Percentiles rank a stretch among this genome's conserved stretches.
Conservation (phyloP, 2,329 filamentous ascomycete genomes). For the Exophiala sideris region DNA sequence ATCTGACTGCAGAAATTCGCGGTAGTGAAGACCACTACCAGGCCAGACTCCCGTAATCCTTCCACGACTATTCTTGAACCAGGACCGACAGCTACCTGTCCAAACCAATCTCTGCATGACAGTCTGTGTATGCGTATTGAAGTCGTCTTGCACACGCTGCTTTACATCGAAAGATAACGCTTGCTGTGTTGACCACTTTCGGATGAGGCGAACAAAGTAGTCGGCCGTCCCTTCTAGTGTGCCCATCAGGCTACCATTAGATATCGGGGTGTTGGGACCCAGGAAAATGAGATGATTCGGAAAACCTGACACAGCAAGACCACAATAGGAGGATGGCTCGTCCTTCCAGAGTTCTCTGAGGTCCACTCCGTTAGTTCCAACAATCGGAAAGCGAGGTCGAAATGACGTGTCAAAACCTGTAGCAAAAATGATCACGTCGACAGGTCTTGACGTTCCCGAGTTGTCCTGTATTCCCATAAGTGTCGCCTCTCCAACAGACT, state of each 20-base stretch:
- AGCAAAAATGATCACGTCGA: conserved; percentile 36
- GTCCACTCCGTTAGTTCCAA: conserved; percentile 30
- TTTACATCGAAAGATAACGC: conserved; percentile 9
- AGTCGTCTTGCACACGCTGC: conserved; percentile 29
- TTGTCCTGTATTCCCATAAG: neutral
- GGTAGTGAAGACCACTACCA: conserved; percentile 29
- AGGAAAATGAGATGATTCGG: conserved; percentile 35
- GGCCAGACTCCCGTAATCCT: conserved; percentile 27
- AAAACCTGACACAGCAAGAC: conserved; percentile 24
- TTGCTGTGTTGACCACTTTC: conserved; percentile 26
- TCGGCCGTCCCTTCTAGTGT: conserved; percentile 25
- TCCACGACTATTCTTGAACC: conserved; percentile 41
- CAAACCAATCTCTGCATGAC: conserved; percentile 50
- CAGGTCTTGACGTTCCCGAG: conserved; percentile 7
- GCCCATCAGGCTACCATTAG: conserved; percentile 29
- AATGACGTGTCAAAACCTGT: conserved; percentile 41
- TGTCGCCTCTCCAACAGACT: conserved; percentile 18
- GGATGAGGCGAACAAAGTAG: conserved; percentile 30
- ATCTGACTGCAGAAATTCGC: conserved; percentile 22
- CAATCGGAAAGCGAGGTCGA: conserved; percentile 34
- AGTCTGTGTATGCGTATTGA: conserved; percentile 39
- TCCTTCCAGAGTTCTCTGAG: conserved; percentile 30
- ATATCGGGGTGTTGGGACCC: conserved; percentile 29
- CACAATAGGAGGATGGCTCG: conserved; percentile 29
- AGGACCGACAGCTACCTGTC: conserved; percentile 42